Conservation (phyloP, 1,139 yeast species). For the Zygosaccharomyces pseudobailii region DNA sequence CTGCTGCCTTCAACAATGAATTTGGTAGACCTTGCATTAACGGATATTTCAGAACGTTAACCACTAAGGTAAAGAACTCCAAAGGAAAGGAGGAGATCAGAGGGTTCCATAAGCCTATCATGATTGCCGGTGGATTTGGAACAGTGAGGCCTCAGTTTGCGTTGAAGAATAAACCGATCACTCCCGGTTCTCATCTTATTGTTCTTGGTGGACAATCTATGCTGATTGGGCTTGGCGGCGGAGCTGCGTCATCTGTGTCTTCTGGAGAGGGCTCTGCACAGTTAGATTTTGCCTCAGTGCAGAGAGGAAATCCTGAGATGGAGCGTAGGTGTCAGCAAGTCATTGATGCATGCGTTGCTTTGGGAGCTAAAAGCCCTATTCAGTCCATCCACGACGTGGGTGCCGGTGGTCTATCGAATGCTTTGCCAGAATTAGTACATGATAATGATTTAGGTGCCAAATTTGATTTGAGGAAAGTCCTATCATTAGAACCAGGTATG, state of each 20-base stretch:
- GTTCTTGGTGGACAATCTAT: constrained; percentile 98
- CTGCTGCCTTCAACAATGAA: constrained; percentile 98
- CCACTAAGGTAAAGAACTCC: constrained; percentile 63
- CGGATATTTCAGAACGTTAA: constrained; percentile 94
- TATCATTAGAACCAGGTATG: constrained; percentile 95
- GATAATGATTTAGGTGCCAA: constrained; percentile 93
- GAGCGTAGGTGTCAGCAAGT: constrained; percentile 99
- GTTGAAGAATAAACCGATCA: constrained; percentile 77
- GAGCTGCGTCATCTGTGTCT: constrained; percentile 95
- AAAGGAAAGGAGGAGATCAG: constrained; percentile 70
- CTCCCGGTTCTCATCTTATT: constrained; percentile 88
- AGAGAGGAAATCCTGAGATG: constrained; percentile 99
- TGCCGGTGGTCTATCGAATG: constrained; percentile 98
- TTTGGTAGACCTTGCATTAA: constrained; percentile 97
- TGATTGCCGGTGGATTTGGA: constrained; percentile 99
- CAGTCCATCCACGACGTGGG: constrained; percentile 98
- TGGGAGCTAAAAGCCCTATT: constrained; percentile 78
- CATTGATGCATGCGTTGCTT: constrained; percentile 85
- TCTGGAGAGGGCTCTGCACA: constrained; percentile 96
- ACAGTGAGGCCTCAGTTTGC: constrained; percentile 92
- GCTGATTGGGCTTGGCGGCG: constrained; percentile 99
- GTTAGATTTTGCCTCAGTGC: constrained; percentile 96
- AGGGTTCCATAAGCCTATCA: constrained; percentile 98
- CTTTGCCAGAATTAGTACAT: constrained; percentile 94
- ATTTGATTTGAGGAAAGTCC: constrained; percentile 86